Percentiles rank a stretch among this genome's conserved stretches.
Evolutionary conservation across 78 protist genomes (phyloP).

Genomic region (Protostelium mycophagum): DNA sequence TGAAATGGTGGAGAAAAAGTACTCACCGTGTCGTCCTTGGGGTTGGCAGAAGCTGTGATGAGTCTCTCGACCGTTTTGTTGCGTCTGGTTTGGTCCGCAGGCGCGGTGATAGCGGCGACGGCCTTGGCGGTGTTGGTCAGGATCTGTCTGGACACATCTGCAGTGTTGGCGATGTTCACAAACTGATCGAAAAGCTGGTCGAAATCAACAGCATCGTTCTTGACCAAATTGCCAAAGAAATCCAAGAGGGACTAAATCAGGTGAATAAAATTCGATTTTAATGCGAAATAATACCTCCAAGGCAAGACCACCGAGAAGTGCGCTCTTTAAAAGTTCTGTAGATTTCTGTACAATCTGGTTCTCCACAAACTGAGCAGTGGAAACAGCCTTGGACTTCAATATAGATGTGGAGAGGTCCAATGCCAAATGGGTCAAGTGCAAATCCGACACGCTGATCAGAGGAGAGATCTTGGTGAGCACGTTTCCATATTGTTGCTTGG

Average conservation of each 20-base stretch:
- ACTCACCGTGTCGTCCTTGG: slow-evolving; percentile 7
- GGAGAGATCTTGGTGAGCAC: slow-evolving; percentile 23
- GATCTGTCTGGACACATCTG: not conserved
- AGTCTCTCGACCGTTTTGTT: slow-evolving; percentile 38
- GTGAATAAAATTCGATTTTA: not conserved
- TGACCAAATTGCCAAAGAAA: slow-evolving; percentile 42
- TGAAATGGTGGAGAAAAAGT: not conserved
- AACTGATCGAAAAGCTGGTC: not conserved
- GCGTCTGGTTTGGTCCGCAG: not conserved
- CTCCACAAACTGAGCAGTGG: slow-evolving; percentile 12
- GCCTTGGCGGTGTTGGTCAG: slow-evolving; percentile 4
- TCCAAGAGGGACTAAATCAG: slow-evolving; percentile 16
- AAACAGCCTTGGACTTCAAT: slow-evolving; percentile 4
- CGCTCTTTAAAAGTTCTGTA: slow-evolving; percentile 35
- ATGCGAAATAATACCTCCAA: slow-evolving; percentile 12
- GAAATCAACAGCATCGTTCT: slow-evolving; percentile 20
- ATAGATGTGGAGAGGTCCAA: slow-evolving; percentile 29
- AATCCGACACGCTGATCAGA: slow-evolving; percentile 64
- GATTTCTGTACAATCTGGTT: slow-evolving; percentile 38
- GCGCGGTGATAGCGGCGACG: slow-evolving; percentile 54
- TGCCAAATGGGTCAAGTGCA: slow-evolving; percentile 68
- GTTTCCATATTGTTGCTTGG: not conserved
- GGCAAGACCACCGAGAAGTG: slow-evolving; percentile 86
- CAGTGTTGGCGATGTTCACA: not conserved
- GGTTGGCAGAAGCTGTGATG: slow-evolving; percentile 10